Base-by-base conservation (phyloP, 176 grass and related monocot species). In the Echinochloa phyllopogon region DNA sequence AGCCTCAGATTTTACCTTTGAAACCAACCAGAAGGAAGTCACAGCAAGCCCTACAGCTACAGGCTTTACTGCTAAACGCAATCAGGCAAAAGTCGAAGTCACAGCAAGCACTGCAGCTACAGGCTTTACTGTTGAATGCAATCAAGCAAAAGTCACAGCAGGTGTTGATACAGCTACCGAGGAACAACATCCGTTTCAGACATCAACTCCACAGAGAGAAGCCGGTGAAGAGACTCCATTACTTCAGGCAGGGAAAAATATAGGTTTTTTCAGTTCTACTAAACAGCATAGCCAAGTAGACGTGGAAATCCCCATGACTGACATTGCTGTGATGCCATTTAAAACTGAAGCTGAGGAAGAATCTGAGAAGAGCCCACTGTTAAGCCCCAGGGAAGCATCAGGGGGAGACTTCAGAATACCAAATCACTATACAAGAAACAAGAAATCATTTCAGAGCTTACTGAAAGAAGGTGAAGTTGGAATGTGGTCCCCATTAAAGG, bases 391-490 rank as follows among this genome's bases (percentile, higher is more conserved):
- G 65, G 65, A 73, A 72, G 41, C 66, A 82, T 64, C 74, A 55
- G 72, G 42, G 80, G 82, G 52, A 65, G 45, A 63, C 10, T 66
- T 83, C 29, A 60, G 67, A 78, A 60, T 44, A 49, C 65, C 39
- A 50, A 86, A 82, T 72, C 65, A 83, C 52, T 73, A 47, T 66
- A 40, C 16, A 72, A 78, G 57, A 90, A 86, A 78, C 36, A 86
- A 60, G 43, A 86, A 77, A 86, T 79, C 84, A 78, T 75, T 83
- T 57, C 49, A 86, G 80, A 86, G 47, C 65, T 74, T 90, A 72
- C 43, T 86, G 79, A 66, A 27, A 23, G 79, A 78, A 68, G 65
- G 77, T 17, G 48, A 80, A 10, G n/a, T 47, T 67, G 66, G 73
- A 50, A 86, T 17, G 25, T 45, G 49, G 29, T 74, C 79, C 23